Percentiles rank a stretch among this genome's conserved stretches.
Conservation (phyloP, 192 early-diverging fungal species). For the Coemansia asiatica region DNA sequence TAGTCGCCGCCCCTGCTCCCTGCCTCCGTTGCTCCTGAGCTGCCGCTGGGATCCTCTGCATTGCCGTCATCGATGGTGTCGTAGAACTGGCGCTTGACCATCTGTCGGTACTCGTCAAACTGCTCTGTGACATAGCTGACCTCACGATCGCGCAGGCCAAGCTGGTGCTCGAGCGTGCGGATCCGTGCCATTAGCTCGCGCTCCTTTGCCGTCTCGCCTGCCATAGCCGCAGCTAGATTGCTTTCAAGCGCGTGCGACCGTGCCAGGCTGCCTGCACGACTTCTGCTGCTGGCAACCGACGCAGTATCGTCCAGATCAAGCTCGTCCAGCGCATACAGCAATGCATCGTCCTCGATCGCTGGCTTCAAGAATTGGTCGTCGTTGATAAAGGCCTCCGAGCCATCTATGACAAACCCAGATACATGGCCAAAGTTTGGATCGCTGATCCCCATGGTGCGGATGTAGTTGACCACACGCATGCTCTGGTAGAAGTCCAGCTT, state of each 20-base stretch:
- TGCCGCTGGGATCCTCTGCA: neutral
- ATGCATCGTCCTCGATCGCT: constrained; percentile 64
- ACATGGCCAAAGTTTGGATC: constrained; percentile 27
- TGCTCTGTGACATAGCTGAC: constrained; percentile 56
- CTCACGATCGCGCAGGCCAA: constrained; percentile 57
- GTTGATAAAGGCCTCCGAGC: constrained; percentile 59
- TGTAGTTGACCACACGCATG: constrained; percentile 57
- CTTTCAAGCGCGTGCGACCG: constrained; percentile 9
- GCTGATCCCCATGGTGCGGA: constrained; percentile 37
- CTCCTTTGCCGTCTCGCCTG: constrained; percentile 56
- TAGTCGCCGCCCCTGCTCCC: constrained; percentile 45
- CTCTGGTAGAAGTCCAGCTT: constrained; percentile 86
- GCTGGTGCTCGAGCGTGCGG: constrained; percentile 57
- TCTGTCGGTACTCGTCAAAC: constrained; percentile 67
- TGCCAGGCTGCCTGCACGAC: constrained; percentile 10
- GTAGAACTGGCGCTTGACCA: constrained; percentile 72
- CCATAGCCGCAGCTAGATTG: neutral
- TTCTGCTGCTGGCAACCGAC: constrained; percentile 21
- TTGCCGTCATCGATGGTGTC: constrained; percentile 47
- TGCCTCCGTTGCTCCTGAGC: neutral
- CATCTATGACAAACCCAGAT: constrained; percentile 47
- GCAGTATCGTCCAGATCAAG: constrained; percentile 60
- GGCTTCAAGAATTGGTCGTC: constrained; percentile 70
- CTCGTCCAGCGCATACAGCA: constrained; percentile 75
- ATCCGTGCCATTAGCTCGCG: constrained; percentile 59